Conservation (phyloP, 805 yeast genomes). For the Spathaspora passalidarum region DNA sequence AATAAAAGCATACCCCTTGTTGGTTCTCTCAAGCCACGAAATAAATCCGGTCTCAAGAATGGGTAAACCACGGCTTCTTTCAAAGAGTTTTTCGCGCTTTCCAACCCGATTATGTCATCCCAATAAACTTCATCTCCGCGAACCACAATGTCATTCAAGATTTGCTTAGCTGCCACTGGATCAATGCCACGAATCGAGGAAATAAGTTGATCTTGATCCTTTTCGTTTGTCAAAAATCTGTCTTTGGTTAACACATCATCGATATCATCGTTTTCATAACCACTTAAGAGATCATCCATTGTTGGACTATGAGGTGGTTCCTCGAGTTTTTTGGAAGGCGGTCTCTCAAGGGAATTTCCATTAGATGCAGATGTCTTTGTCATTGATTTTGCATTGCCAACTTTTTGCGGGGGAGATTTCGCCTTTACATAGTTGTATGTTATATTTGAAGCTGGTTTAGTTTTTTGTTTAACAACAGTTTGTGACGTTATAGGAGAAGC, state of each 20-base stretch:
- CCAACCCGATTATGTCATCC: constrained; percentile 94
- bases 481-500: neutral
- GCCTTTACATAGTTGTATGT: constrained; percentile 28
- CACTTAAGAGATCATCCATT: constrained; percentile 24
- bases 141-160: constrained; percentile 82
- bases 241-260: constrained; percentile 18
- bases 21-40: constrained; percentile 88
- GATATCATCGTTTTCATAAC: constrained; percentile 19
- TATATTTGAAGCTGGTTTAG: constrained; percentile 21
- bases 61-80: constrained; percentile 97
- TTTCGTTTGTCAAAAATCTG: constrained; percentile 15
- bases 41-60: constrained; percentile 87
- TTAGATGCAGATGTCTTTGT: constrained; percentile 4
- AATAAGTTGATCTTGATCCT: constrained; percentile 38
- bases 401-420: constrained; percentile 1
- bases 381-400: constrained; percentile 9
- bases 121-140: constrained; percentile 89
- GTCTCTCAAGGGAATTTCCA: neutral
- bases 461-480: constrained; percentile 1
- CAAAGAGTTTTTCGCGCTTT: constrained; percentile 79
- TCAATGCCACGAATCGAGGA: constrained; percentile 70
- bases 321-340: neutral
- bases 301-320: constrained; percentile 19
- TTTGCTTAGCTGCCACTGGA: constrained; percentile 72
- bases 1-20: constrained; percentile 93